These are phyloP conservation scores for Oryza officinalis DNA, from an alignment of 176 grass and related monocot genomes.

Conservation along the genomic window DNA sequence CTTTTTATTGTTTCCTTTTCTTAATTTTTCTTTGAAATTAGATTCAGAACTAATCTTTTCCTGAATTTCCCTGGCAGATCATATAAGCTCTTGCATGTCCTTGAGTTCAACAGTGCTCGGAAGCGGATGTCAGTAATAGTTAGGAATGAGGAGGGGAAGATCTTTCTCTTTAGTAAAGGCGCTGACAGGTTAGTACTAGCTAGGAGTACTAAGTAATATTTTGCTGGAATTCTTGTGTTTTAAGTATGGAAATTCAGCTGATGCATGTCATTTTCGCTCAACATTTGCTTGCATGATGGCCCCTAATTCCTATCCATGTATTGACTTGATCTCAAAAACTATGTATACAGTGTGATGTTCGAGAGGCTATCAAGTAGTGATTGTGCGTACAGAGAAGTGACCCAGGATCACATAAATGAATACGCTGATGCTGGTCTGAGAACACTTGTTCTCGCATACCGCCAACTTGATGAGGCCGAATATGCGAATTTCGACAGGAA, in stretches of 20 bases:
- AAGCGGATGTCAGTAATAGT: conserved; percentile 93
- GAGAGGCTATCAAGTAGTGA: conserved; percentile 66
- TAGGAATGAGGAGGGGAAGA: conserved; percentile 63
- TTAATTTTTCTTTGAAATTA: not conserved
- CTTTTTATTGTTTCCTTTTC: not conserved
- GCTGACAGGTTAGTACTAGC: conserved; percentile 71
- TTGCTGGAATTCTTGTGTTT: not conserved
- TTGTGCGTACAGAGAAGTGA: conserved; percentile 50
- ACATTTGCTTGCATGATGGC: not conserved
- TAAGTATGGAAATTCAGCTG: not conserved
- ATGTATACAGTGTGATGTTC: conserved; percentile 71
- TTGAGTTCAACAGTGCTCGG: conserved; percentile 87
- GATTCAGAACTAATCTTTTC: not conserved
- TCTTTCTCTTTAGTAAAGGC: conserved; percentile 78
- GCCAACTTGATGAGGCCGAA: conserved; percentile 66
- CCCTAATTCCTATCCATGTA: not conserved
- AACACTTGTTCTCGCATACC: conserved; percentile 84
- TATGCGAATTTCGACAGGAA: conserved; percentile 57
- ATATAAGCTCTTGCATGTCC: conserved; percentile 75
- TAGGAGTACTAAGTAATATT: not conserved
- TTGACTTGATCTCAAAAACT: conserved; percentile 18
- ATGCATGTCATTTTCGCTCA: not conserved
- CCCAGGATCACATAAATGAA: conserved; percentile 73
- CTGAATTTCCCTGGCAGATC: conserved; percentile 41
- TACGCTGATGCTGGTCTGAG: conserved; percentile 91